Evolutionary conservation across 108 stramenopile genomes (phyloP), one percentile per base, ranked within the genome.

Genomic region (Nitzschia sp.): DNA sequence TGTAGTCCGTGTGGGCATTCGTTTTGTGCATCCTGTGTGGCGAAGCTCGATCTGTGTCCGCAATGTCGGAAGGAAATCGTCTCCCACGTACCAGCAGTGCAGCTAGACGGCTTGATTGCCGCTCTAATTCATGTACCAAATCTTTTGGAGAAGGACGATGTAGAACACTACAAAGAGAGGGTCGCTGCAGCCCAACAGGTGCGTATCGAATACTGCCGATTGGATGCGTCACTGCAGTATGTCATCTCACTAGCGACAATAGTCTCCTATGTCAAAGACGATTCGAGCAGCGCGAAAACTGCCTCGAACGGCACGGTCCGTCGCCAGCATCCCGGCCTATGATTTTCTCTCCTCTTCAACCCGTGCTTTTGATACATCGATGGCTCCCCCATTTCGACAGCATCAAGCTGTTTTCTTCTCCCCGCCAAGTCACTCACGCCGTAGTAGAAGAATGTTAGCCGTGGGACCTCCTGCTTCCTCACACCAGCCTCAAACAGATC

Each of bases 1-100:
- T 17, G 70, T 19, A 32, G 27, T 49, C 69, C 76, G 4, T 77
- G 76, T 31, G 76, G 76, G 1, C 76, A 77, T 29, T 77, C 76
- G 1, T 68, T 65, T 42, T 77, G 76, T 51, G 29, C 24, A 9
- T 46, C n/a, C 15, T 64, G 69, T 35, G 29, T 59, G 15, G n/a
- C 45, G 15, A 28, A 32, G 17, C 5, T 70, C 1, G 8, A 59
- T 17, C 48, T 33, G 21, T 75, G 74, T 46, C 74, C 74, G 11
- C 67, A 75, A 27, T 75, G 74, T 24, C 66, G 74, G 25, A 33
- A 55, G 27, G 24, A 31, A 2, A 31, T 75, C 5, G 54, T 63
- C 26, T 36, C 57, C 28, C 30, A 51, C 21, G 51, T 63, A 11
- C 74, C 66, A 32, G 51, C 66, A 6, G 25, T 51, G 21, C 60